Evolutionary conservation across 2,329 filamentous ascomycete genomes (phyloP).

Genomic region (Conoideocrella luteorostrata): DNA sequence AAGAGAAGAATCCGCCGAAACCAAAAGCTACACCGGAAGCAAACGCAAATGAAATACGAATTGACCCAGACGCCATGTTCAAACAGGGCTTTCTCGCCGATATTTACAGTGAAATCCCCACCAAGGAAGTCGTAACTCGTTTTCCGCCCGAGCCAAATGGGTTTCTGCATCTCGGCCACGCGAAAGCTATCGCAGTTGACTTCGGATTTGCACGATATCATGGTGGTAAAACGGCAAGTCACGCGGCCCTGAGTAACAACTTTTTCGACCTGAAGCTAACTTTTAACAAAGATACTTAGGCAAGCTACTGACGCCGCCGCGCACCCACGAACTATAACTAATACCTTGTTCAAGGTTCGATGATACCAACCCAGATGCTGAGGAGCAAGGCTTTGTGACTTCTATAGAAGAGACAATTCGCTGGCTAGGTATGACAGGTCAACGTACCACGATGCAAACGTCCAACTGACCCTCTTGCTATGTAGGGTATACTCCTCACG

Average conservation of each 20-base stretch:
- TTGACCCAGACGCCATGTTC: slow-evolving; percentile 63
- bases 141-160: slow-evolving; percentile 89
- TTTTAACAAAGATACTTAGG: background rate
- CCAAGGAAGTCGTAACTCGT: slow-evolving; percentile 57
- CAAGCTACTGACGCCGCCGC: background rate
- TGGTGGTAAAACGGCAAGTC: slow-evolving; percentile 44
- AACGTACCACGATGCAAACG: no score
- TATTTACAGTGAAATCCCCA: slow-evolving; percentile 62
- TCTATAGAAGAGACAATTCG: slow-evolving; percentile 79
- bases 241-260: no score
- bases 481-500: slow-evolving; percentile 41
- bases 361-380: slow-evolving; percentile 91
- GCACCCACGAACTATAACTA: slow-evolving; percentile 1
- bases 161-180: slow-evolving; percentile 86
- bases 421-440: slow-evolving; percentile 45
- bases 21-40: slow-evolving; percentile 19
- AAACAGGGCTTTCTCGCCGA: slow-evolving; percentile 69
- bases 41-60: slow-evolving; percentile 27
- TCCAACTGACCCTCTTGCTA: no score
- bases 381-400: slow-evolving; percentile 82
- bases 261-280: background rate
- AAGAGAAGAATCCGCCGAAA: slow-evolving; percentile 55
- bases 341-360: slow-evolving; percentile 56
- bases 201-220: slow-evolving; percentile 88
- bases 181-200: slow-evolving; percentile 92